These are phyloP conservation scores for Myxozyma lipomycoides DNA, from an alignment of 805 yeast species.

Conservation along the genomic window DNA sequence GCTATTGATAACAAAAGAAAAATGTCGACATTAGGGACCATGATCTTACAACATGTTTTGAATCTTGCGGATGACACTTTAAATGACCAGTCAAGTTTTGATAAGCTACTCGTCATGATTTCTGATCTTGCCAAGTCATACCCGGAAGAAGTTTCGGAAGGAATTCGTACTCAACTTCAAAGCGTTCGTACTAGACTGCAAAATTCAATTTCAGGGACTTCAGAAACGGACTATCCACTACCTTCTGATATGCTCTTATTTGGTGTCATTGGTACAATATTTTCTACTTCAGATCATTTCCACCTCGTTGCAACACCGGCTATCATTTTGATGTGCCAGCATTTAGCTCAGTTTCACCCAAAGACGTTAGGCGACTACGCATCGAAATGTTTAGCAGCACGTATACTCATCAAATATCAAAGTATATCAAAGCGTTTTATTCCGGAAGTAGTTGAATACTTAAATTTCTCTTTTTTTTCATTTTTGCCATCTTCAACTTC, in stretches of 20 bases:
- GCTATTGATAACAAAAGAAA: slow-evolving; percentile 79
- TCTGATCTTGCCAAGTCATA: slow-evolving; percentile 62
- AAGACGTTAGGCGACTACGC: slow-evolving; percentile 44
- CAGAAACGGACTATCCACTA: slow-evolving; percentile 20
- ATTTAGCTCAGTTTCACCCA: slow-evolving; percentile 52
- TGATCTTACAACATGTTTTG: slow-evolving; percentile 40
- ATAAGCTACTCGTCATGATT: slow-evolving; percentile 37
- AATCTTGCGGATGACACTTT: slow-evolving; percentile 33
- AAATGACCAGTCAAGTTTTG: slow-evolving; percentile 7
- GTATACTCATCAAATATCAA: slow-evolving; percentile 67
- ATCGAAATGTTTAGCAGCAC: slow-evolving; percentile 64
- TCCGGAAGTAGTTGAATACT: slow-evolving; percentile 61
- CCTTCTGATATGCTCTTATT: slow-evolving; percentile 60
- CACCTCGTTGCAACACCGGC: slow-evolving; percentile 89
- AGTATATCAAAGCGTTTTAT: slow-evolving; percentile 70
- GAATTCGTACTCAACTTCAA: slow-evolving; percentile 54
- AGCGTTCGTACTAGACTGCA: slow-evolving; percentile 53
- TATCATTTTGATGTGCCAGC: slow-evolving; percentile 65
- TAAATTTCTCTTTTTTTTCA: slow-evolving; percentile 41
- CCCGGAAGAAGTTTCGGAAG: slow-evolving; percentile 58
- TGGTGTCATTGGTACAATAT: slow-evolving; percentile 66
- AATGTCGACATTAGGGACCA: slow-evolving; percentile 20
- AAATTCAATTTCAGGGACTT: slow-evolving; percentile 4
- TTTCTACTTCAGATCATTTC: slow-evolving; percentile 93
- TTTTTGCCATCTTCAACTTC: background rate